Evolutionary conservation across 2,329 filamentous ascomycete species (phyloP), one percentile per base, ranked within the genome.

Genomic region (Neofusicoccum laricinum): DNA sequence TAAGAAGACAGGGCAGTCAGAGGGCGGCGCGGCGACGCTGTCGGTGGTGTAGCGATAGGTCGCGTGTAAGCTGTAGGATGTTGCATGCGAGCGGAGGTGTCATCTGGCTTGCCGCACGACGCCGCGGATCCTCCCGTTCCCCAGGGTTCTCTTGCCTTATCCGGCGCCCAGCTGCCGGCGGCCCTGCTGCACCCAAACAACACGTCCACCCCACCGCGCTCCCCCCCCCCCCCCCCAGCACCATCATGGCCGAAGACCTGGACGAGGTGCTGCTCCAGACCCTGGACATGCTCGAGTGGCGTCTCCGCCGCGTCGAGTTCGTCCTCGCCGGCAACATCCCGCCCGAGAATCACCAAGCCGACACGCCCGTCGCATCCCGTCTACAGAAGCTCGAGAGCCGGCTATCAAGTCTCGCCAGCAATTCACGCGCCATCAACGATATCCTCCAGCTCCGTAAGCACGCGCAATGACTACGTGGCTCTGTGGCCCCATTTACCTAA

Each of bases 291-390:
- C 75, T 83, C 12, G 79, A 82, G 67, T 78, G 78, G 61, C 76
- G 81, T 11, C 70, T 83, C 50, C 73, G 76, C 40, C 75, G 80
- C 4, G 65, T 83, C 34, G 76, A 79, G 57, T 82, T 80, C 66
- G 65, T 78, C 8, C 70, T 83, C 30, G 71, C 77, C 61, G 80
- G 76, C 64, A 72, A 69, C 55, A 64, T 38, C 66, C 21, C 72
- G 71, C 59, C 69, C 72, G 11, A 68, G 67, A 50, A 63, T 66
- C 25, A 36, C 53, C 66, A 69, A 68, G 51, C 68, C 69, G 64
- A 74, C 69, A 65, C 64, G 53, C 53, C 63, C 4, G 69, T 79
- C 30, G 49, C 70, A 21, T 71, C 76, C 61, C 73, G 77, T 41
- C 72, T 80, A 45, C 72, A 74, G 64, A 71, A 67, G 34, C 72